Conservation (phyloP, 139 green algal species). For the Spirogloea muscicola region DNA sequence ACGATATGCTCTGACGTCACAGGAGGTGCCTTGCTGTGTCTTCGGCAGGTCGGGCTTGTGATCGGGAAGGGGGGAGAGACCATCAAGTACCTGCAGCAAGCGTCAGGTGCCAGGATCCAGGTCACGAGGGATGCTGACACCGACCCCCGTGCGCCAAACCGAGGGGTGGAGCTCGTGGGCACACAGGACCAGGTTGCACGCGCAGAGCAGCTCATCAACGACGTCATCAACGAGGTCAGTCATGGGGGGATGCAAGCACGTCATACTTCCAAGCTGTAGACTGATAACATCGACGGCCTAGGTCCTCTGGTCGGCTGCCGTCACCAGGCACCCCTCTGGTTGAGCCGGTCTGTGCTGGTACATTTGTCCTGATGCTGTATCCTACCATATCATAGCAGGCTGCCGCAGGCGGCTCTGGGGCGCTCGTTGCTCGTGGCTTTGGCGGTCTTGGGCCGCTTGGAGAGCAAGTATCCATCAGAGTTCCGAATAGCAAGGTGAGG, state of each 20-base stretch:
- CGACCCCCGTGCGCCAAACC: constrained; percentile 2
- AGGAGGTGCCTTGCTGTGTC: too few relatives aligned
- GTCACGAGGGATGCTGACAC: constrained; percentile 42
- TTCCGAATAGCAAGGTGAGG: constrained; percentile 43
- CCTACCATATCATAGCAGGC: constrained; percentile 7
- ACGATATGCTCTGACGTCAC: too few relatives aligned
- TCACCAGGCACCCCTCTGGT: neutral
- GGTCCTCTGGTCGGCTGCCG: neutral
- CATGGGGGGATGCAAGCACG: neutral
- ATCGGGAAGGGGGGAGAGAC: constrained; percentile 94
- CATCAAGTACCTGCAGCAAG: constrained; percentile 88
- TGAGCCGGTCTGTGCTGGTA: neutral
- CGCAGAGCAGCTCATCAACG: constrained; percentile 38
- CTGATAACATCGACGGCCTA: neutral
- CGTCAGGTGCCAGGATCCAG: constrained; percentile 73
- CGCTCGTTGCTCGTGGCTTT: constrained; percentile 15
- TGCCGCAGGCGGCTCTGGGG: constrained; percentile 6
- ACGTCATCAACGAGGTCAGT: constrained; percentile 31
- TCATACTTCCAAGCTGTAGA: neutral
- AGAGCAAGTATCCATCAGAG: constrained; percentile 23
- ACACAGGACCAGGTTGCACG: constrained; percentile 29
- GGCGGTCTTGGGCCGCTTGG: neutral
- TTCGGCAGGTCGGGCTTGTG: constrained; percentile 82
- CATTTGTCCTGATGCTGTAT: neutral
- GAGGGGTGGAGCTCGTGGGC: constrained; percentile 37